phyloP scores from a whole-genome alignment of 2,329 filamentous ascomycete species.

The Hypoxylon sp. region DNA sequence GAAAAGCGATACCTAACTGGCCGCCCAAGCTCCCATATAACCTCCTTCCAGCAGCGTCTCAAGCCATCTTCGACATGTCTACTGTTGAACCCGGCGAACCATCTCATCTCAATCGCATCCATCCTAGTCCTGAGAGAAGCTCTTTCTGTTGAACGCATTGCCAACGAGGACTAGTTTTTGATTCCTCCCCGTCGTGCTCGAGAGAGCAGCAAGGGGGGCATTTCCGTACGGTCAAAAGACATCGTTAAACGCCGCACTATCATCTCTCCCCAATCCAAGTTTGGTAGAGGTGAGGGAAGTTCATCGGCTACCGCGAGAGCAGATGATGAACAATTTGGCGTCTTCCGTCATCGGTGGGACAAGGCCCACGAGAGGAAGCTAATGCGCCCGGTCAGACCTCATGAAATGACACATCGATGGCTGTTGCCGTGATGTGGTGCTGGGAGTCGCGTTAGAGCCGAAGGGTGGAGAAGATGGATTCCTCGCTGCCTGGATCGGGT shows the following conservation, averaged over 20 bases:
- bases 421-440: constrained; percentile 57
- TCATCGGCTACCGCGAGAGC: constrained; percentile 48
- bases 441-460: constrained; percentile 53
- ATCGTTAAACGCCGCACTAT: constrained; percentile 91
- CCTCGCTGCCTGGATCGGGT: constrained; percentile 38
- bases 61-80: constrained; percentile 43
- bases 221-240: constrained; percentile 87
- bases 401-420: constrained; percentile 60
- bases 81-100: constrained; percentile 50
- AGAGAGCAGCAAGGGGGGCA: constrained; percentile 69
- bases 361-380: constrained; percentile 61
- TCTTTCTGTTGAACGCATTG: constrained; percentile 87
- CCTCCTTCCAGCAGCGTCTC: constrained; percentile 33
- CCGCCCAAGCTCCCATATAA: constrained; percentile 25
- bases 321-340: constrained; percentile 61
- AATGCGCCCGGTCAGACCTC: constrained; percentile 70
- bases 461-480: constrained; percentile 48
- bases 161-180: constrained; percentile 96
- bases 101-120: constrained; percentile 34
- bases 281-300: constrained; percentile 60
- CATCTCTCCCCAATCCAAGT: constrained; percentile 63
- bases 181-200: constrained; percentile 73
- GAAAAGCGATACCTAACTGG: constrained; percentile 38
- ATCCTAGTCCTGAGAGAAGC: constrained; percentile 51
- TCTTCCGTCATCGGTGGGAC: constrained; percentile 59